These are phyloP conservation scores for Eleusine coracana DNA, from an alignment of 176 grass and related monocot genomes.

Conservation along the genomic window DNA sequence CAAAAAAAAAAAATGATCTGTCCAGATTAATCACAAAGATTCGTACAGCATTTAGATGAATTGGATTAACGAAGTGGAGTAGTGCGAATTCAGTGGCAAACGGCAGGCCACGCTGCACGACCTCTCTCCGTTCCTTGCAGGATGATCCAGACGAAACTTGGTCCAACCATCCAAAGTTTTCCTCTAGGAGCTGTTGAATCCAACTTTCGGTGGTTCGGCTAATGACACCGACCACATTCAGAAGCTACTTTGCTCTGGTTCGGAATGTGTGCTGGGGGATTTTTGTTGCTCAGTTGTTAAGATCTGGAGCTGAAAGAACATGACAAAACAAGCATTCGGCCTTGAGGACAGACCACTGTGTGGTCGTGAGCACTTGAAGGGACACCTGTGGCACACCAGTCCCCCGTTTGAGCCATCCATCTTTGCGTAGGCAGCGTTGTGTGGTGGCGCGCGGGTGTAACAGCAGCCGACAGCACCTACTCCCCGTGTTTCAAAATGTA, in stretches of 20 bases:
- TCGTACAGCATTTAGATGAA: background rate
- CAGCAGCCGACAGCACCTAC: background rate
- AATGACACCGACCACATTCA: background rate
- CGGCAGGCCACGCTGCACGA: background rate
- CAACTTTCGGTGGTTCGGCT: background rate
- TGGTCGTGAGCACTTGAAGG: background rate
- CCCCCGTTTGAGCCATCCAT: background rate
- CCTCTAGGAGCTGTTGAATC: background rate
- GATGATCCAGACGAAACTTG: background rate
- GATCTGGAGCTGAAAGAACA: background rate
- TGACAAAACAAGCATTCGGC: background rate
- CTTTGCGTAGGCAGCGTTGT: background rate
- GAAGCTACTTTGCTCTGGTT: background rate
- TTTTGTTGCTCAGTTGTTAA: background rate
- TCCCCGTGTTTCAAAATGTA: no score
- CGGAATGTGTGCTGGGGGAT: background rate
- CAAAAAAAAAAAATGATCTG: background rate
- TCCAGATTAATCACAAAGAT: background rate
- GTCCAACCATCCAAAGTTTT: background rate
- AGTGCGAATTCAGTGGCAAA: background rate
- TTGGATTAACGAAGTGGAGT: background rate
- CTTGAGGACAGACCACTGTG: background rate
- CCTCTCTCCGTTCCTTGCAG: background rate
- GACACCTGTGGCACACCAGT: conserved; percentile 6
- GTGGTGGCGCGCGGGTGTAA: background rate